Evolutionary conservation across 2,329 filamentous ascomycete species (phyloP).

Genomic region (Colletotrichum tabaci): DNA sequence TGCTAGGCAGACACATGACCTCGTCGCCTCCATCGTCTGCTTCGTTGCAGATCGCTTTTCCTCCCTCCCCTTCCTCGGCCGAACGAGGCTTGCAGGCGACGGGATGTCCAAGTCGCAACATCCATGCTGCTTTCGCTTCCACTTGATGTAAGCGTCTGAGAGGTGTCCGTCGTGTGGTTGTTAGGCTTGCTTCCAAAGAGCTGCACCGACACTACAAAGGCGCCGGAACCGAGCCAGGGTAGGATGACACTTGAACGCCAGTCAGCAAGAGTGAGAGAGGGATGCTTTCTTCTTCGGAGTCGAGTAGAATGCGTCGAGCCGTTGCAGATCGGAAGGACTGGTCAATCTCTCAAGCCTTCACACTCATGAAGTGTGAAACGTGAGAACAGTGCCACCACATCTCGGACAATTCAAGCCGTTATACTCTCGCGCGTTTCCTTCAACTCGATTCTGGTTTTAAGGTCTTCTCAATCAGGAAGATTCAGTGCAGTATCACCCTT

Average conservation of each 20-base stretch:
- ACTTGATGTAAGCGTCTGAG: background rate
- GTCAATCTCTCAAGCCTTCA: background rate
- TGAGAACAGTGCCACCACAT: background rate
- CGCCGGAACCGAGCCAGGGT: background rate
- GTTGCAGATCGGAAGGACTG: background rate
- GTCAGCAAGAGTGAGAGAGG: background rate
- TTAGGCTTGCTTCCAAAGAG: background rate
- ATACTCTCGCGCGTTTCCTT: background rate
- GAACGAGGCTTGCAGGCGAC: slow-evolving; percentile 25
- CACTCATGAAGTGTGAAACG: background rate
- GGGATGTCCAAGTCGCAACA: slow-evolving; percentile 8
- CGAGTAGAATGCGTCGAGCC: background rate
- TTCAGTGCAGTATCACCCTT: background rate
- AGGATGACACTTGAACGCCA: background rate
- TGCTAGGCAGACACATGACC: slow-evolving; percentile 22
- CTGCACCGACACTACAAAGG: background rate
- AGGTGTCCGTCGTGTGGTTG: background rate
- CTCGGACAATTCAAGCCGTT: background rate
- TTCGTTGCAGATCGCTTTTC: slow-evolving; percentile 25
- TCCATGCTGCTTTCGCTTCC: slow-evolving; percentile 1
- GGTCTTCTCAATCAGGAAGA: background rate
- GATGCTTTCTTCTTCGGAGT: background rate
- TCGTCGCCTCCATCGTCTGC: slow-evolving; percentile 5
- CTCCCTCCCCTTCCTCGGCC: slow-evolving; percentile 25
- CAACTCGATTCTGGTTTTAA: background rate